These are phyloP conservation scores for Delphinella strobiligena DNA, from an alignment of 2,329 filamentous ascomycete genomes.

Conservation along the genomic window DNA sequence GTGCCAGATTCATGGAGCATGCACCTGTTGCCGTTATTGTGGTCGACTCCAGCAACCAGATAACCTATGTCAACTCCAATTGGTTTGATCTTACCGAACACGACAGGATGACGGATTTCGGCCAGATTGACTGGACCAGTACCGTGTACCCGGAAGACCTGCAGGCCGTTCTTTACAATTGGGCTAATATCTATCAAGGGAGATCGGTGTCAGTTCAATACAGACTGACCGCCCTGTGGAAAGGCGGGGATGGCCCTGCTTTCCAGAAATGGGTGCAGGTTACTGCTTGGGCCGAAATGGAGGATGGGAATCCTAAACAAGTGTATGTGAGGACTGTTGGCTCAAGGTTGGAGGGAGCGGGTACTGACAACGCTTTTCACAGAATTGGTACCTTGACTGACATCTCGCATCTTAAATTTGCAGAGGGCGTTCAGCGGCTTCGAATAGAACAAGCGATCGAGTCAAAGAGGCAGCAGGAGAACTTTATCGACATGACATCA, in stretches of 20 bases:
- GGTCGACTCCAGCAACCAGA: constrained; percentile 16
- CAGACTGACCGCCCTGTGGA: constrained; percentile 18
- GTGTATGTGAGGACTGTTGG: constrained; percentile 12
- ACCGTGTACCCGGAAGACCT: not conserved
- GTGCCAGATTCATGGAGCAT: constrained; percentile 8
- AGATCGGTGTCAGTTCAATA: constrained; percentile 28
- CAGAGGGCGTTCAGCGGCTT: constrained; percentile 26
- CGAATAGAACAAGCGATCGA: constrained; percentile 16
- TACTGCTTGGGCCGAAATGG: not conserved
- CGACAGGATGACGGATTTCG: constrained; percentile 20
- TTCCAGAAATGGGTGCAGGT: constrained; percentile 7
- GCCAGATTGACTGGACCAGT: constrained; percentile 31
- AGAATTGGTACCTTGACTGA: constrained; percentile 31
- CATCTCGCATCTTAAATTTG: constrained; percentile 34
- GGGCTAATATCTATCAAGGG: not conserved
- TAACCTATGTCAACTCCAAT: constrained; percentile 30
- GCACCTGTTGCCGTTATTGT: constrained; percentile 4
- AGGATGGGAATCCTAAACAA: constrained; percentile 1
- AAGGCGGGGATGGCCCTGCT: constrained; percentile 10
- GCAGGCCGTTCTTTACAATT: constrained; percentile 17
- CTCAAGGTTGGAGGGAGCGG: constrained; percentile 18
- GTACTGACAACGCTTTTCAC: constrained; percentile 21
- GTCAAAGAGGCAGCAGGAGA: constrained; percentile 9
- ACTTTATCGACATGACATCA: constrained; percentile 27
- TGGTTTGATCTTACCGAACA: constrained; percentile 37